A percentile compares a stretch with the other conserved stretches of the same genome.
phyloP scores from a whole-genome alignment of 2,329 filamentous ascomycete species.

The Diplocarpon rosae region DNA sequence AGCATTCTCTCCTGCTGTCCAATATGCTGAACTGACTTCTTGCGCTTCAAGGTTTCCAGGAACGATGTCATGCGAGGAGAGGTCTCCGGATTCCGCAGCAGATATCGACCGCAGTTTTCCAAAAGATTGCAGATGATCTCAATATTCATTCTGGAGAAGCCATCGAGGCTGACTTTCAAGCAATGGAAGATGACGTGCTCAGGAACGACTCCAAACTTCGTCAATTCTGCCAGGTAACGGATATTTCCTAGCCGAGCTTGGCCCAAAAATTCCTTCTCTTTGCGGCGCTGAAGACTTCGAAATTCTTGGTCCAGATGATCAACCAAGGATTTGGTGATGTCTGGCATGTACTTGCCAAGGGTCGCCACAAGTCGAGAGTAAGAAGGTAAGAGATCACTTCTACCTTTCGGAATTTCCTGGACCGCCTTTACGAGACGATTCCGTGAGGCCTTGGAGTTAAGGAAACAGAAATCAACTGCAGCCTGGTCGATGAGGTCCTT shows the following conservation, averaged over 20 bases:
- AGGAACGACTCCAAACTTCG: slow-evolving; percentile 94
- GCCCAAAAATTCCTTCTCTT: slow-evolving; percentile 93
- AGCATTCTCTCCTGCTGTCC: slow-evolving; percentile 96
- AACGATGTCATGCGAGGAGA: slow-evolving; percentile 89
- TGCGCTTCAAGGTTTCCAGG: slow-evolving; percentile 85
- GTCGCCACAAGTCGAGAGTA: slow-evolving; percentile 93
- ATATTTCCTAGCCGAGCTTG: slow-evolving; percentile 91
- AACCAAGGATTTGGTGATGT: slow-evolving; percentile 85
- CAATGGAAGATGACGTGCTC: slow-evolving; percentile 99
- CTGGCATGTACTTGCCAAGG: slow-evolving; percentile 84
- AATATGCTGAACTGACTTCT: slow-evolving; percentile 91
- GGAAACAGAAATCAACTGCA: slow-evolving; percentile 92
- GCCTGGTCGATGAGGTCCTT: slow-evolving; percentile 89
- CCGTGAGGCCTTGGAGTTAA: slow-evolving; percentile 95
- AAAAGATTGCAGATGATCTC: slow-evolving; percentile 95
- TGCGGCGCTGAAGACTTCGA: slow-evolving; percentile 87
- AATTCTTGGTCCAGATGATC: slow-evolving; percentile 94
- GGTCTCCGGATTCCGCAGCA: slow-evolving; percentile 86
- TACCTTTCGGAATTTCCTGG: slow-evolving; percentile 88
- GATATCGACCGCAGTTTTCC: slow-evolving; percentile 91
- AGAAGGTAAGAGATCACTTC: slow-evolving; percentile 78
- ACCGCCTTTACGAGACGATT: slow-evolving; percentile 89
- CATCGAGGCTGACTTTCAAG: slow-evolving; percentile 91
- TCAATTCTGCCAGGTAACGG: slow-evolving; percentile 93
- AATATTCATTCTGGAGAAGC: slow-evolving; percentile 98